Conservation (phyloP, 768 basidiomycete genomes). For the Lanmaoa rubissima region DNA sequence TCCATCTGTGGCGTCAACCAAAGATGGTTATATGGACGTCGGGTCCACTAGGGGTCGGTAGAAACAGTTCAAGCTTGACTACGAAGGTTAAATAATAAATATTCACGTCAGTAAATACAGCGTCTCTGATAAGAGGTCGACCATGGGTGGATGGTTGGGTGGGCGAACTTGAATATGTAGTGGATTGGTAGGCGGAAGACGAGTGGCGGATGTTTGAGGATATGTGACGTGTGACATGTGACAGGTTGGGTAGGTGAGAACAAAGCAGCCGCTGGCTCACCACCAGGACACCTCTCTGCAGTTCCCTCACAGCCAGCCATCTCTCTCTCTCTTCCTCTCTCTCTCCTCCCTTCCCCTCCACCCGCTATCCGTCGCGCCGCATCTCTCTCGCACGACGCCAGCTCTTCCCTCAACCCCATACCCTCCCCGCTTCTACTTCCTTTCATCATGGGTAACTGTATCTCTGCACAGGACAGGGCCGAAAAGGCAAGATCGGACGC, state of each 20-base stretch:
- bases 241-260: constrained; percentile 26
- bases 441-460: constrained; percentile 64
- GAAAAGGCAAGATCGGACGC: constrained; percentile 63
- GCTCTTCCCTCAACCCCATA: background rate
- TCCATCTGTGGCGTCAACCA: constrained; percentile 11
- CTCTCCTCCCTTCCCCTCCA: too few relatives aligned
- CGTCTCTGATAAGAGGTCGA: background rate
- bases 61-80: background rate
- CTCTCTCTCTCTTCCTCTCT: too few relatives aligned
- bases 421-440: background rate
- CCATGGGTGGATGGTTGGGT: background rate
- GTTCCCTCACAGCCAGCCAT: constrained; percentile 5
- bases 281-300: constrained; percentile 9
- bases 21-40: constrained; percentile 19
- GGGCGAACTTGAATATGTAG: background rate
- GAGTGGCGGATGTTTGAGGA: too few relatives aligned
- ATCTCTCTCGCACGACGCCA: background rate
- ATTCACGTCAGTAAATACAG: background rate
- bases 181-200: too few relatives aligned
- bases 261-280: constrained; percentile 17
- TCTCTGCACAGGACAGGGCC: constrained; percentile 53
- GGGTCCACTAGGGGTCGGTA: background rate
- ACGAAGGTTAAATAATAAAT: too few relatives aligned
- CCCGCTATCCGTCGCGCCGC: background rate
- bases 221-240: constrained; percentile 23